phyloP scores from a whole-genome alignment of 495 filamentous ascomycete genomes.

The Aspergillus homomorphus region DNA sequence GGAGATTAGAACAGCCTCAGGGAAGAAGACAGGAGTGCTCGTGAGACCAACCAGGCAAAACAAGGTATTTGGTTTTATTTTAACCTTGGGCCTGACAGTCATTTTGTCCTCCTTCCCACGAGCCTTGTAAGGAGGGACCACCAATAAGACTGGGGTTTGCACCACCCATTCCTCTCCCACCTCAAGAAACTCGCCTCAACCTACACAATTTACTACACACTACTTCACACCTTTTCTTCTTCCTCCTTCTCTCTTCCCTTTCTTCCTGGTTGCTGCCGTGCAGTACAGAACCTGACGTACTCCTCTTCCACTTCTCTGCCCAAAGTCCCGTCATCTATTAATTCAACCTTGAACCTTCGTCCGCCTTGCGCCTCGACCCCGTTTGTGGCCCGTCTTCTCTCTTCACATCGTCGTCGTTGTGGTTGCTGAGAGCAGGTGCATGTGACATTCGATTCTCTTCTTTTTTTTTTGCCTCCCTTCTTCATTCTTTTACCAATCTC shows the following conservation, averaged over 20 bases:
- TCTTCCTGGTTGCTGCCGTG: background rate
- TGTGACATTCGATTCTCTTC: constrained; percentile 14
- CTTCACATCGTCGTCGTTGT: constrained; percentile 8
- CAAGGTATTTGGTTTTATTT: constrained; percentile 14
- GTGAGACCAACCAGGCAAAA: constrained; percentile 8
- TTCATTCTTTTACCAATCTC: constrained; percentile 16
- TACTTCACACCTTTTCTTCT: constrained; percentile 2
- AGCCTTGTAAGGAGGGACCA: constrained; percentile 17
- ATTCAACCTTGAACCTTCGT: constrained; percentile 5
- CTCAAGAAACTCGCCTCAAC: background rate
- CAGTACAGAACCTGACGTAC: constrained; percentile 1
- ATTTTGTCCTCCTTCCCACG: constrained; percentile 9
- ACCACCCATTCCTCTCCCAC: constrained; percentile 15
- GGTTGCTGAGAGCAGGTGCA: background rate
- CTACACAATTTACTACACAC: background rate
- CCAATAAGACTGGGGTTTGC: constrained; percentile 24
- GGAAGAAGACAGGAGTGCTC: background rate
- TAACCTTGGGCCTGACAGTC: constrained; percentile 16
- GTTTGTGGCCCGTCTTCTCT: constrained; percentile 6
- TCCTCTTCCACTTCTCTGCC: constrained; percentile 13
- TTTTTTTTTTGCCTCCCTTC: constrained; percentile 12
- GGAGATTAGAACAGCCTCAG: constrained; percentile 10
- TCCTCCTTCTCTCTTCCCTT: background rate
- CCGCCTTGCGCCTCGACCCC: constrained; percentile 2
- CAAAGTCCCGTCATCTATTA: constrained; percentile 14